Conservation (phyloP, 495 filamentous ascomycete genomes). For the Xylaria nigripes region DNA sequence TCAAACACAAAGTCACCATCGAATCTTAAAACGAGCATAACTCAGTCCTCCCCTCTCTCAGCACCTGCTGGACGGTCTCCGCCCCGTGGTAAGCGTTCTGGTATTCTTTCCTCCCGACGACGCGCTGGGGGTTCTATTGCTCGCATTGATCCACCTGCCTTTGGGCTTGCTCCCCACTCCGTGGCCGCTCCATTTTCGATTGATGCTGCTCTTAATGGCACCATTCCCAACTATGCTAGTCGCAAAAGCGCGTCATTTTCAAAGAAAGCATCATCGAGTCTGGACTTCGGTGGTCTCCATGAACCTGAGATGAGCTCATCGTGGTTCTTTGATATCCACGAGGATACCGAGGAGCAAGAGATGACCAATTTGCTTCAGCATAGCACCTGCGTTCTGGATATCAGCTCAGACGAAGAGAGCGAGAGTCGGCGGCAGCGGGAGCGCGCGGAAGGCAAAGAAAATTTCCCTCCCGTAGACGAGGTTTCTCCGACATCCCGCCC, state of each 20-base stretch:
- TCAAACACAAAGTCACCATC: constrained; percentile 41
- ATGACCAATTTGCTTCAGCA: constrained; percentile 88
- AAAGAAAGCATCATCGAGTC: constrained; percentile 13
- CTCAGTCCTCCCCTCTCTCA: constrained; percentile 38
- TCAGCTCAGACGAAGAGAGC: constrained; percentile 61
- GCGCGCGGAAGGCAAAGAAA: constrained; percentile 67
- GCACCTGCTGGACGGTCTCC: constrained; percentile 58
- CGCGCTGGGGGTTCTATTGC: constrained; percentile 43
- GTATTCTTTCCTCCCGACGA: constrained; percentile 56
- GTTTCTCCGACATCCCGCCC: constrained; percentile 41
- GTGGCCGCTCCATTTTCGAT: constrained; percentile 60
- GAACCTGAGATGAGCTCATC: constrained; percentile 47
- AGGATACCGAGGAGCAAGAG: constrained; percentile 82
- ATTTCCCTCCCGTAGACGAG: constrained; percentile 67
- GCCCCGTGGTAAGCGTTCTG: constrained; percentile 50
- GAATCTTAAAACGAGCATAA: constrained; percentile 32
- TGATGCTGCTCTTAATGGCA: constrained; percentile 66
- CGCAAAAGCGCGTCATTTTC: constrained; percentile 17
- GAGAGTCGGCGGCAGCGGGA: constrained; percentile 47
- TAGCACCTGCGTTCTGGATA: constrained; percentile 76
- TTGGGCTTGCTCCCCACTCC: constrained; percentile 26
- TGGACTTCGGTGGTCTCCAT: constrained; percentile 14
- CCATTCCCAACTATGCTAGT: constrained; percentile 48
- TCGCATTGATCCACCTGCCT: constrained; percentile 52
- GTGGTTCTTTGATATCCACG: constrained; percentile 94